Base-by-base conservation (phyloP, 1,284 basidiomycete genomes). In the Marasmius fiardii region DNA sequence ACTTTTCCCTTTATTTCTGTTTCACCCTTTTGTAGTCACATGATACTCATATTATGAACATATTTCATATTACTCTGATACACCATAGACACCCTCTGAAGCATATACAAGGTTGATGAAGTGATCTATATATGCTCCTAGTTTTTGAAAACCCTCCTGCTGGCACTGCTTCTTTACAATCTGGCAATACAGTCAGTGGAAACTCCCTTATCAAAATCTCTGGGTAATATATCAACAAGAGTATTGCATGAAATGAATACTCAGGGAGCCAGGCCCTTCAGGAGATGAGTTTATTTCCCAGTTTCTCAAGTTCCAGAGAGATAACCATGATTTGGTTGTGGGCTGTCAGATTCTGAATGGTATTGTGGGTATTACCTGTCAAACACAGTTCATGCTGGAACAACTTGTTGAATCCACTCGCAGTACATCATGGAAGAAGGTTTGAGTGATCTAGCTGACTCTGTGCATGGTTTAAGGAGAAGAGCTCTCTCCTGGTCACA, bases 131-230 rank as follows among this genome's bases (percentile, higher is more conserved):
- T n/a, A n/a, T n/a, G n/a, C n/a, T n/a, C n/a, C n/a, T n/a, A n/a
- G n/a, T n/a, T n/a, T n/a, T n/a, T n/a, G n/a, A n/a, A n/a, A 56
- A 56, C 39, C 55, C 50, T 6, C 44, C 43, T 23, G 43, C 51
- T 18, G 26, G 41, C 4, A 21, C 55, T 35, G 41, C 33, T 16
- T 49, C 31, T 33, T 35, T 56, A 10, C 21, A 44, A 14, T 44
- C 55, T 14, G 50, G 55, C 18, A 56, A 56, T 37, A 55, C 47
- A 6, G 34, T 51, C 2, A 43, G 20, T 41, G 35, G 37, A 3
- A 23, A 45, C 26, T 50, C 48, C 10, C 14, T 37, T 1, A 3
- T 28, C 1, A 21, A 45, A 4, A 52, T 56, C 23, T 34, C 31
- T 20, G 31, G 18, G 31, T 20, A 18, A 1, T 39, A 45, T 31